These are phyloP conservation scores for Aspergillus quadrilineatus DNA, from an alignment of 2,329 filamentous ascomycete genomes.

Conservation along the genomic window DNA sequence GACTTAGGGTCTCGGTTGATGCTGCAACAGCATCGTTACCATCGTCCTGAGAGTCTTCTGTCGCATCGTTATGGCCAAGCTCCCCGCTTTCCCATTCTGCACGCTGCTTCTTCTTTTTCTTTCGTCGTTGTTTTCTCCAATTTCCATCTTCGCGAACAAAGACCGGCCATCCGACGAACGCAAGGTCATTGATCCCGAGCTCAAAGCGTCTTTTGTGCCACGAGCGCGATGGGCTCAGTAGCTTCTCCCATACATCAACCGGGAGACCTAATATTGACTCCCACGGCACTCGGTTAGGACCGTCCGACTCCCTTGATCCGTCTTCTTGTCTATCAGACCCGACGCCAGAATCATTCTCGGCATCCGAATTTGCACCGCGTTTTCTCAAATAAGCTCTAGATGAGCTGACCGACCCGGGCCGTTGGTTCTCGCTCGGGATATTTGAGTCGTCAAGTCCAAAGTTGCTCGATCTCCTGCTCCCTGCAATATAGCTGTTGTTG, in stretches of 20 bases:
- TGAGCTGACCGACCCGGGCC: slow-evolving; percentile 37
- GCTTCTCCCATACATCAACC: slow-evolving; percentile 74
- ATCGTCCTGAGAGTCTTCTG: slow-evolving; percentile 36
- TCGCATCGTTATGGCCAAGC: slow-evolving; percentile 37
- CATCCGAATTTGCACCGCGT: slow-evolving; percentile 32
- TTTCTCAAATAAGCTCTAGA: slow-evolving; percentile 30
- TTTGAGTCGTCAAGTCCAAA: slow-evolving; percentile 36
- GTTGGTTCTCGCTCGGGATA: slow-evolving; percentile 32
- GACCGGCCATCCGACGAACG: slow-evolving; percentile 79
- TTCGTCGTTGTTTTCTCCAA: slow-evolving; percentile 67
- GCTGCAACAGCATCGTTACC: slow-evolving; percentile 32
- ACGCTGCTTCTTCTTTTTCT: slow-evolving; percentile 40
- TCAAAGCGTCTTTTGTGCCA: slow-evolving; percentile 83
- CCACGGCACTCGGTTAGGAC: slow-evolving; percentile 35
- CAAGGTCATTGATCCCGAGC: slow-evolving; percentile 74
- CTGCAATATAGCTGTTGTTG: slow-evolving; percentile 22
- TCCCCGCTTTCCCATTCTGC: slow-evolving; percentile 33
- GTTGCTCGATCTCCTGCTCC: slow-evolving; percentile 33
- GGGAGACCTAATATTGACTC: slow-evolving; percentile 71
- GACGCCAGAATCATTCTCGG: slow-evolving; percentile 32
- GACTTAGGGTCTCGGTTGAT: slow-evolving; percentile 29
- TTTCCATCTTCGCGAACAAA: slow-evolving; percentile 75
- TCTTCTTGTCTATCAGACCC: slow-evolving; percentile 32
- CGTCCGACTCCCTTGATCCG: slow-evolving; percentile 21
- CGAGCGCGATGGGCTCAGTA: slow-evolving; percentile 71